Evolutionary conservation across 2,329 filamentous ascomycete genomes (phyloP), one percentile per base, ranked within the genome.

Genomic region (Colletotrichum falcatum): DNA sequence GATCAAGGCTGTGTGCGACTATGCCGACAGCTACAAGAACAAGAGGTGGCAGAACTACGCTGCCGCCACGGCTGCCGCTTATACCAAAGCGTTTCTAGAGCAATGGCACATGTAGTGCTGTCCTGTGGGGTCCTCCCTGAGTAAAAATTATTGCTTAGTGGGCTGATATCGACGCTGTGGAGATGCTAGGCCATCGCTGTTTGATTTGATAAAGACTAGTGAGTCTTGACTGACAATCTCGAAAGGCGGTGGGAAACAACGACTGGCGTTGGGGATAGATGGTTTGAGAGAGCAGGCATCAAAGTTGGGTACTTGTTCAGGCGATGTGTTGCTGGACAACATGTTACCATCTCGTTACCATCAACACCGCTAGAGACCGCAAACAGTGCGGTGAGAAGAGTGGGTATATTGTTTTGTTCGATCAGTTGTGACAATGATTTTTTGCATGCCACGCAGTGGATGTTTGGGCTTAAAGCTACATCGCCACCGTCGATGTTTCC

Each of bases 361-460:
- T 28, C 9, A 4, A n/a, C 18, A 33, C 11, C 44, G 12, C 44
- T 12, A 59, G 6, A n/a, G 28, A 28, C 16, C 18, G 18, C n/a
- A n/a, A 44, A 59, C 11, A 3, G 20, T 14, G 30, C 20, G 30
- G 39, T 44, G 30, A 37, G 44, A 26, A 49, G 58, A 61, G 58
- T 37, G 30, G 44, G 44, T 49, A 37, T 48, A 35, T 37, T 61
- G 23, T 48, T 48, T 37, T 61, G 23, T 48, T 48, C 44, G 18
- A 11, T n/a, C n/a, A 49, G n/a, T 49, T 28, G 16, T 23, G 30
- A 26, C 20, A 35, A 35, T 44, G 42, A 14, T 35, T 48, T 26
- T 55, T 0, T 23, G 20, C 23, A 23, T n/a, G 18, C 11, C 30
- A 35, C 11, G 6, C 53, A 16, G 33, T 12, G 12, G 35, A 23